Base-by-base conservation (phyloP, 1,284 basidiomycete genomes). In the Amylostereum areolatum region DNA sequence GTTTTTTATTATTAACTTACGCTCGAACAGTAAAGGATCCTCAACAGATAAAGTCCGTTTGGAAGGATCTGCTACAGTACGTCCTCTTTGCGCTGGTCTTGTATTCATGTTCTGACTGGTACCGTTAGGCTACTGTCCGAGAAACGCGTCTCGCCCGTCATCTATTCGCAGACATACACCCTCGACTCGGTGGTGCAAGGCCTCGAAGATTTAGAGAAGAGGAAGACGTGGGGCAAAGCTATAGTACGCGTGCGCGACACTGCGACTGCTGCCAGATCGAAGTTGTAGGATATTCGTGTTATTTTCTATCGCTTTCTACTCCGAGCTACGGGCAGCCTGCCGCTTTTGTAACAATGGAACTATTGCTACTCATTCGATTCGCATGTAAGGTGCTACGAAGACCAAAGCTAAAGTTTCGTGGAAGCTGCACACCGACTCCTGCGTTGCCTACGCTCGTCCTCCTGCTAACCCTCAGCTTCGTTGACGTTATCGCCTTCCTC, bases 171-270 rank as follows among this genome's bases (percentile, higher is more conserved):
- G 47, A 63, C 86, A 2, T 97, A 85, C 67, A 68, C 79, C 0
- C 62, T 90, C 4, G 80, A 82, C 24, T 67, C 65, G 27, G 62
- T 87, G 4, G 66, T 70, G 7, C 76, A 81, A 1, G 95, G 92
- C 0, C 72, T 98, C 9, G 71, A 72, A 32, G 80, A 80, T 3
- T 70, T 98, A 9, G 84, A 92, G 60, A 74, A 75, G 47, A 73
- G 96, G 51, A 83, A 92, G 70, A 96, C 93, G 2, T 98, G 92
- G 90, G 96, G 95, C 1, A 98, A 98, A 66, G 89, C 79, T 0
- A 73, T 96, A 24, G 78, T 92, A 1, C 74, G 75, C 35, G 67
- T 98, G 33, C 74, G 74, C 49, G 69, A 76, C 18, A 18, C 18
- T 18, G 18, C 18, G 18, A 18, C 18, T 18, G 18, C 18, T 18